A percentile compares a stretch with the other conserved stretches of the same genome.
phyloP scores from a whole-genome alignment of 2,329 filamentous ascomycete genomes.

The Sarocladium kiliense region DNA sequence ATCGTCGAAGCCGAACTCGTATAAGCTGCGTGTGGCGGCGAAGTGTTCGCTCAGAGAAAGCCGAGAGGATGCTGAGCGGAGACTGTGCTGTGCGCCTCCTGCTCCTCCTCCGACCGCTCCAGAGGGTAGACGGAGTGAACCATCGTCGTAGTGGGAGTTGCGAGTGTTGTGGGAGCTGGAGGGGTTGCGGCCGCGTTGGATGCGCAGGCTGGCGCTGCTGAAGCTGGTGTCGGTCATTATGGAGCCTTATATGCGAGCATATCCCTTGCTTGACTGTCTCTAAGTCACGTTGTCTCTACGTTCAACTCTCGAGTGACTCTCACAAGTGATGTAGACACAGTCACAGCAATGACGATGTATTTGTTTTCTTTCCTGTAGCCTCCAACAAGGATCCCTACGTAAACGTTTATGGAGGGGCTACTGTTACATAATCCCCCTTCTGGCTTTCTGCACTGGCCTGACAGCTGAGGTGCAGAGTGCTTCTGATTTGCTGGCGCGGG shows the following conservation, averaged over 20 bases:
- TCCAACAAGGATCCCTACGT: too few relatives aligned
- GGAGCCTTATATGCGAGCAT: too few relatives aligned
- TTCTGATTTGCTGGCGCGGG: constrained; percentile 1
- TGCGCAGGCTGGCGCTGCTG: constrained; percentile 22
- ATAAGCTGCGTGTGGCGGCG: constrained; percentile 39
- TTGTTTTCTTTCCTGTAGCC: too few relatives aligned
- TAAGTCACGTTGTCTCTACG: background rate
- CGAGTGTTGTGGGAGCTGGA: constrained; percentile 16
- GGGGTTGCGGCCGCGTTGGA: constrained; percentile 21
- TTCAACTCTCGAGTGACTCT: background rate
- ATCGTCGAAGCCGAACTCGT: constrained; percentile 44
- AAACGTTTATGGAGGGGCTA: background rate
- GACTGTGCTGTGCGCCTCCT: constrained; percentile 6
- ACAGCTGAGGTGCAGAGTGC: background rate
- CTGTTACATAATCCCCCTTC: background rate
- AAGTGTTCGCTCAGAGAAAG: constrained; percentile 45
- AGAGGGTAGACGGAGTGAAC: background rate
- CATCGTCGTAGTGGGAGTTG: background rate
- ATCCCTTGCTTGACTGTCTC: background rate
- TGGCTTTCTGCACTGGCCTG: background rate
- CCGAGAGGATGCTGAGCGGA: constrained; percentile 34
- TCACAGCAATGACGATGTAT: too few relatives aligned
- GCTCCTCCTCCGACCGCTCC: constrained; percentile 1
- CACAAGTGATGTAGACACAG: too few relatives aligned
- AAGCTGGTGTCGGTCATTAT: constrained; percentile 21